Evolutionary conservation across 2,329 filamentous ascomycete species (phyloP).

Genomic region (Ustulina deusta): DNA sequence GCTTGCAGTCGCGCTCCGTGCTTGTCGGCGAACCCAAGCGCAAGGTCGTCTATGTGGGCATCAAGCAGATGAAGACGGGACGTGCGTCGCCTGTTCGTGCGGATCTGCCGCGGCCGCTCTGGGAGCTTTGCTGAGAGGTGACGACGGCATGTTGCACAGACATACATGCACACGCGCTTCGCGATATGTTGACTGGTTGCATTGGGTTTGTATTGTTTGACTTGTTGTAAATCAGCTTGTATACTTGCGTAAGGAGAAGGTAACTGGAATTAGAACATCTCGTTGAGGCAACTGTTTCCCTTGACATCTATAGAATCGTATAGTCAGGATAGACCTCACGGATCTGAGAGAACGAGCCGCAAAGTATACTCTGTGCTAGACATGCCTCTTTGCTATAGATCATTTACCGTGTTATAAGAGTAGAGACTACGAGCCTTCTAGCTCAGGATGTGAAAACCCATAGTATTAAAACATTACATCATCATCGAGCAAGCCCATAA

Average conservation of each 20-base stretch:
- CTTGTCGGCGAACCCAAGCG: slow-evolving; percentile 76
- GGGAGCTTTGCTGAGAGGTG: slow-evolving; percentile 66
- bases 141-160: not conserved
- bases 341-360: not conserved
- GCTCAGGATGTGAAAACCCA: not conserved
- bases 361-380: not conserved
- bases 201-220: slow-evolving; percentile 12
- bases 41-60: slow-evolving; percentile 85
- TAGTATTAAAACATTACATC: slow-evolving; percentile 38
- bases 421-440: not conserved
- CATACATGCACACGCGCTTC: not conserved
- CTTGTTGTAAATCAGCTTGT: slow-evolving; percentile 13
- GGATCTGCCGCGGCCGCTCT: slow-evolving; percentile 70
- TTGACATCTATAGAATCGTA: not conserved
- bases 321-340: not conserved
- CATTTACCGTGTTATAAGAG: not conserved
- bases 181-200: slow-evolving; percentile 8
- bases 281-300: not conserved
- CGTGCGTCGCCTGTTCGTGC: slow-evolving; percentile 44
- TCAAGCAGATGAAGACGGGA: slow-evolving; percentile 63
- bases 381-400: not conserved
- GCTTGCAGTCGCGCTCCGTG: slow-evolving; percentile 84
- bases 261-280: slow-evolving; percentile 14
- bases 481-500: slow-evolving; percentile 44
- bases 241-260: slow-evolving; percentile 14